Evolutionary conservation across 2,329 filamentous ascomycete genomes (phyloP).

Genomic region (Botryotinia calthae): DNA sequence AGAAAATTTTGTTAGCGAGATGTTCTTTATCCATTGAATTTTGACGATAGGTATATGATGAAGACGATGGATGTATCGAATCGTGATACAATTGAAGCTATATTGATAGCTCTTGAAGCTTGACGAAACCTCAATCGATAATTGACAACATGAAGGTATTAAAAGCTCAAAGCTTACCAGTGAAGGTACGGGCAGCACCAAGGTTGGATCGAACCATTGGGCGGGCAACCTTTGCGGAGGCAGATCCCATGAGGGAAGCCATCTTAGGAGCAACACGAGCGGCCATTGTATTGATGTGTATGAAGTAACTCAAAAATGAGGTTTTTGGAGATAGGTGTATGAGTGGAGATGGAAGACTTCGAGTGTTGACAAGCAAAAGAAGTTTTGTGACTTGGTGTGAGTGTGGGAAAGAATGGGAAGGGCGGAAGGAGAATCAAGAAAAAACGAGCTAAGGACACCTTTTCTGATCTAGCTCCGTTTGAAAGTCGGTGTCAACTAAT

Average conservation of each 20-base stretch:
- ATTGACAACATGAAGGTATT: constrained; percentile 20
- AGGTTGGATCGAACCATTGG: constrained; percentile 66
- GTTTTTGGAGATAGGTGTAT: constrained; percentile 21
- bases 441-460: constrained; percentile 17
- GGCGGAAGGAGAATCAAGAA: constrained; percentile 18
- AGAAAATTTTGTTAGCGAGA: constrained; percentile 32
- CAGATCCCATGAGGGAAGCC: constrained; percentile 64
- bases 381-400: constrained; percentile 15
- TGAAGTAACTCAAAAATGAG: constrained; percentile 23
- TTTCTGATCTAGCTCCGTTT: constrained; percentile 16
- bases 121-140: constrained; percentile 16
- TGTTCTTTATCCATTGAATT: constrained; percentile 22
- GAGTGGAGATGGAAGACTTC: constrained; percentile 20
- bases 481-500: constrained; percentile 13
- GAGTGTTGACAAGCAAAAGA: constrained; percentile 18
- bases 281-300: constrained; percentile 68
- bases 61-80: constrained; percentile 8
- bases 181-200: constrained; percentile 68
- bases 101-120: not conserved
- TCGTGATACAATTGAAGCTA: constrained; percentile 10
- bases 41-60: not conserved
- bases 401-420: constrained; percentile 18
- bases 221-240: constrained; percentile 70
- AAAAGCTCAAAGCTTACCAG: constrained; percentile 53
- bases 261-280: constrained; percentile 75